Evolutionary conservation across 2,329 filamentous ascomycete species (phyloP).

Genomic region (Colletotrichum melonis): DNA sequence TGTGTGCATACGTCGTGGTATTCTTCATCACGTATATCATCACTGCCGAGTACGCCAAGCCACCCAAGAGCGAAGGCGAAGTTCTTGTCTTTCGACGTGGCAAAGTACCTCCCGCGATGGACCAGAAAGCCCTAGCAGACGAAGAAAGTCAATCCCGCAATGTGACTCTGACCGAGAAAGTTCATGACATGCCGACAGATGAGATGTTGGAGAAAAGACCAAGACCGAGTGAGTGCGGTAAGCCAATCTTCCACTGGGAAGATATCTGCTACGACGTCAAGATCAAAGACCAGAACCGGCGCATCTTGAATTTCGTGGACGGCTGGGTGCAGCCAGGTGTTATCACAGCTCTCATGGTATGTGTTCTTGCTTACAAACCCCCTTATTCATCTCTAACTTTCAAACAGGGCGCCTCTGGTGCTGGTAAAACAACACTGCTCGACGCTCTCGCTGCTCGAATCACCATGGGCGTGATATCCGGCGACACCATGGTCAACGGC

Average conservation of each 20-base stretch:
- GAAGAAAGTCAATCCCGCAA: slow-evolving; percentile 19
- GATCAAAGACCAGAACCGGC: slow-evolving; percentile 73
- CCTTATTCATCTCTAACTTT: slow-evolving; percentile 35
- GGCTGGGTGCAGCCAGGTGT: slow-evolving; percentile 84
- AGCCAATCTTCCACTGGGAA: slow-evolving; percentile 73
- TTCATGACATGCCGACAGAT: background rate
- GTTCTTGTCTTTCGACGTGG: slow-evolving; percentile 69
- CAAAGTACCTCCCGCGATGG: slow-evolving; percentile 61
- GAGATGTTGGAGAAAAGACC: background rate
- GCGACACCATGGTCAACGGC: slow-evolving; percentile 78
- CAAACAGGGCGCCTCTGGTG: slow-evolving; percentile 71
- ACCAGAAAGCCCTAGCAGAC: background rate
- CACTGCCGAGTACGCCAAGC: slow-evolving; percentile 72
- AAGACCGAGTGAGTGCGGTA: slow-evolving; percentile 27
- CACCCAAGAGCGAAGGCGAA: slow-evolving; percentile 79
- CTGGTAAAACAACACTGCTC: slow-evolving; percentile 81
- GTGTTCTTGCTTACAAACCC: slow-evolving; percentile 27
- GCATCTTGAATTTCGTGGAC: slow-evolving; percentile 77
- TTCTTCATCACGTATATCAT: slow-evolving; percentile 72
- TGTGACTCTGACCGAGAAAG: background rate
- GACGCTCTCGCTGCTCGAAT: slow-evolving; percentile 79
- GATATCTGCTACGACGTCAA: slow-evolving; percentile 72
- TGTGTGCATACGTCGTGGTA: slow-evolving; percentile 71
- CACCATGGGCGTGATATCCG: slow-evolving; percentile 78
- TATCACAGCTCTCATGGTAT: slow-evolving; percentile 77